phyloP scores from a whole-genome alignment of 257 asterid genomes.

The Perilla frutescens region DNA sequence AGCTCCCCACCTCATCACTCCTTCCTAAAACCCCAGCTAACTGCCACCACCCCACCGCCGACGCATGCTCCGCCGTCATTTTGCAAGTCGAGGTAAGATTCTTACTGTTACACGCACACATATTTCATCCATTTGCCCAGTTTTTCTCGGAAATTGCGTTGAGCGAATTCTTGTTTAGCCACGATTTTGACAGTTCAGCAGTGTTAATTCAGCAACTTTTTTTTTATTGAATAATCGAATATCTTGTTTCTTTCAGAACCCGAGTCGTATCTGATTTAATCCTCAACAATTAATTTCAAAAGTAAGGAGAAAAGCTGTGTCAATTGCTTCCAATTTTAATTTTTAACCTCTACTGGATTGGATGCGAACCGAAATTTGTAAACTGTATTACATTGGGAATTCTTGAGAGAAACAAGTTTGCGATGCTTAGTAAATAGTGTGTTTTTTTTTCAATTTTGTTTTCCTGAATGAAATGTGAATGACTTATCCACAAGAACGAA shows the following conservation, averaged over 20 bases:
- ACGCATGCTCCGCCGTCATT: background rate
- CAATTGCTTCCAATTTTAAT: constrained; percentile 1
- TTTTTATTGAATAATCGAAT: background rate
- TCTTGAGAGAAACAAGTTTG: background rate
- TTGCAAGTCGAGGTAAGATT: background rate
- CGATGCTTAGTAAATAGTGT: background rate
- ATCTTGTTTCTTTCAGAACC: background rate
- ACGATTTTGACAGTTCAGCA: background rate
- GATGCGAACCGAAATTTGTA: background rate
- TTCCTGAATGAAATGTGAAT: background rate
- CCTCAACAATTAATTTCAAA: background rate
- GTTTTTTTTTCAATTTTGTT: background rate
- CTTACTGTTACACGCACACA: background rate
- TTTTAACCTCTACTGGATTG: background rate
- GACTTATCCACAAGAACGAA: background rate
- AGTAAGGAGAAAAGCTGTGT: background rate
- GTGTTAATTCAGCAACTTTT: background rate
- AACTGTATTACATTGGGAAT: background rate
- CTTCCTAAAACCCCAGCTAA: constrained; percentile 22
- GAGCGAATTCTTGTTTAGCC: background rate
- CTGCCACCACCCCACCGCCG: background rate
- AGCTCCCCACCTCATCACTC: constrained; percentile 2
- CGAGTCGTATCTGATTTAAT: background rate
- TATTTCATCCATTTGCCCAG: background rate
- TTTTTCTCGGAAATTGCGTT: constrained; percentile 8